Percentiles rank a stretch among this genome's conserved stretches.
Evolutionary conservation across 2,329 filamentous ascomycete species (phyloP).

Genomic region (Phoma sp.): DNA sequence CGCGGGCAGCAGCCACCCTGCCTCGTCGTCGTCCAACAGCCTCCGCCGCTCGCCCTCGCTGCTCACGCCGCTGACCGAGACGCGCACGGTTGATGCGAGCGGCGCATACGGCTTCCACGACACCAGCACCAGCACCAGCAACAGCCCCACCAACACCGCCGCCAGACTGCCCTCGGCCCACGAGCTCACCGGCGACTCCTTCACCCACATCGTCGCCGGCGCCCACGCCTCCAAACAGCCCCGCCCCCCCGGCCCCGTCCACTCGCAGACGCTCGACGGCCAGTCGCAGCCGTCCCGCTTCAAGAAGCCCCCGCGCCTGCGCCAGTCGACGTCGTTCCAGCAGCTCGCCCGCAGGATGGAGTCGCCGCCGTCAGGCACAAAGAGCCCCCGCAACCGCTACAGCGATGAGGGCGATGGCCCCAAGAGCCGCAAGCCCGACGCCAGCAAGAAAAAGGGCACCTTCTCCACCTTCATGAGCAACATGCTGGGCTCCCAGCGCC

Average conservation of each 20-base stretch:
- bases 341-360: constrained; percentile 55
- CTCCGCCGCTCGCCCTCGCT: constrained; percentile 27
- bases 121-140: background rate
- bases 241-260: constrained; percentile 37
- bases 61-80: constrained; percentile 22
- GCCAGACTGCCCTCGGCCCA: constrained; percentile 8
- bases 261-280: constrained; percentile 36
- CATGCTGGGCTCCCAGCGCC: constrained; percentile 71
- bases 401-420: constrained; percentile 44
- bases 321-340: constrained; percentile 52
- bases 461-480: constrained; percentile 50
- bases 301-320: constrained; percentile 41
- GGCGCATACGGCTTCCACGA: constrained; percentile 14
- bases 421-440: constrained; percentile 41
- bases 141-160: background rate
- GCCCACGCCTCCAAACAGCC: constrained; percentile 18
- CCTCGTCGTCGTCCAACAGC: constrained; percentile 5
- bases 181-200: constrained; percentile 16
- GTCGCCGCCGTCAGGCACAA: constrained; percentile 44
- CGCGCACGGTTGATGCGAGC: constrained; percentile 23
- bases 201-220: constrained; percentile 10
- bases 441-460: constrained; percentile 51
- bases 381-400: constrained; percentile 49
- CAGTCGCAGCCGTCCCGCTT: constrained; percentile 22
- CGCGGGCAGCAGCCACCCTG: constrained; percentile 13